Evolutionary conservation across 2,329 filamentous ascomycete species (phyloP), one percentile per base, ranked within the genome.

Genomic region (Tothia fuscella): DNA sequence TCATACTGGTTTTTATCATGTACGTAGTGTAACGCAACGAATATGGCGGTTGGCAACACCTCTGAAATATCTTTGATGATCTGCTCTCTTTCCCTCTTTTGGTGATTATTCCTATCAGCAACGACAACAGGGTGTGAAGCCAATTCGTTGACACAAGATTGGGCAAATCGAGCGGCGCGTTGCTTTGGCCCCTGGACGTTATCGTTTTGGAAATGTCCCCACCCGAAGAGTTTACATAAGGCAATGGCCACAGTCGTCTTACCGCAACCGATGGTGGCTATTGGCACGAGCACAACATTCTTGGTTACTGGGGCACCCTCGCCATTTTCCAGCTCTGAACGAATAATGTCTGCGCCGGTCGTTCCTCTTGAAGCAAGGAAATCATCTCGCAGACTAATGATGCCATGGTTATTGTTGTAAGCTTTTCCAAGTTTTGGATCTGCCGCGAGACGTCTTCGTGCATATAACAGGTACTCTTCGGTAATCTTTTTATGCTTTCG

Each of bases 141-240:
- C 24, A 95, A 69, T 41, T 76, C 61, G 19, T 78, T 71, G 39
- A 80, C 70, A 29, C 93, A 70, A 26, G 76, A 75, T 38, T 77
- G 71, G 0, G 81, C 82, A 57, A 98, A 96, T 41, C 76, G 74
- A 47, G 80, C 76, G 3, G 86, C 82, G 26, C 89, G 82, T 42
- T 72, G 74, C 50, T 67, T 72, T 57, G 82, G 81, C 48, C 79
- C 85, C 40, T 78, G 77, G 46, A 98, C 91, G 56, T 98, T 93
- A 64, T 98, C 91, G 57, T 98, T 98, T 56, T 98, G 91, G 37
- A 95, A 70, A 56, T 94, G 87, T 13, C 86, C 89, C 83, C 88
- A 96, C 42, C 72, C 76, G 50, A 96, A 95, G 1, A 98, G 72
- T 53, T 85, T 80, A 4, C 74, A 72, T 16, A 98, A 67, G 2